Evolutionary conservation across 2,329 filamentous ascomycete species (phyloP).

Genomic region (Colletotrichum sp.): DNA sequence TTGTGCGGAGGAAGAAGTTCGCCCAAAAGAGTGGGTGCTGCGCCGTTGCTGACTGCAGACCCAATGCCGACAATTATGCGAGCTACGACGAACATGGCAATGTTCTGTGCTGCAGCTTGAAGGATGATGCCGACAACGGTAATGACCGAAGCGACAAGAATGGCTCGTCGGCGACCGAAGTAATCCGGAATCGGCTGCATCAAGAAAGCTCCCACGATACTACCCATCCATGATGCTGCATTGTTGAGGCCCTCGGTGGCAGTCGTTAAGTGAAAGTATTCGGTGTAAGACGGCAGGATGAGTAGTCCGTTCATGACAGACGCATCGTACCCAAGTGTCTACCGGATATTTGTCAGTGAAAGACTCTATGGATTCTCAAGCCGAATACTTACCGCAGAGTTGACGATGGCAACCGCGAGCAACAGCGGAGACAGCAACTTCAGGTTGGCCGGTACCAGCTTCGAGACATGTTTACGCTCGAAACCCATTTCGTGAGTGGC

Average conservation of each 20-base stretch:
- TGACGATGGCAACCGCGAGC: constrained; percentile 11
- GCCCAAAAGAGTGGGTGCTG: constrained; percentile 51
- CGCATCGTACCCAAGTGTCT: constrained; percentile 44
- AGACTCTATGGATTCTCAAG: fast-evolving
- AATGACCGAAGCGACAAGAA: constrained; percentile 42
- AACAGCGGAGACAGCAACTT: constrained; percentile 8
- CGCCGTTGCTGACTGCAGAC: constrained; percentile 43
- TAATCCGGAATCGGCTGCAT: constrained; percentile 46
- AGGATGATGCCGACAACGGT: constrained; percentile 50
- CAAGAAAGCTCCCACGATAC: constrained; percentile 47
- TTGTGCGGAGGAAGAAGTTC: constrained; percentile 48
- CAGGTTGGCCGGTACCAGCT: constrained; percentile 8
- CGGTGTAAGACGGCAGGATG: constrained; percentile 59
- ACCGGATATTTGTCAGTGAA: neutral
- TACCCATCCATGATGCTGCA: constrained; percentile 59
- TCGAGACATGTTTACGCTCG: constrained; percentile 11
- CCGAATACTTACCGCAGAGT: neutral
- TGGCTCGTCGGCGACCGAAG: constrained; percentile 46
- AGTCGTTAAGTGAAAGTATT: constrained; percentile 60
- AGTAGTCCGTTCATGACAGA: constrained; percentile 63
- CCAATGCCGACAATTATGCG: constrained; percentile 55
- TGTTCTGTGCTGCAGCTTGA: constrained; percentile 53
- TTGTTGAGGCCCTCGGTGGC: constrained; percentile 61
- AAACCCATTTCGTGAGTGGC: neutral
- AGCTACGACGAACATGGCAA: constrained; percentile 55